Percentiles rank a stretch among this genome's conserved stretches.
Evolutionary conservation across 148 eudicot species (phyloP).

Genomic region (Silene uniflora): DNA sequence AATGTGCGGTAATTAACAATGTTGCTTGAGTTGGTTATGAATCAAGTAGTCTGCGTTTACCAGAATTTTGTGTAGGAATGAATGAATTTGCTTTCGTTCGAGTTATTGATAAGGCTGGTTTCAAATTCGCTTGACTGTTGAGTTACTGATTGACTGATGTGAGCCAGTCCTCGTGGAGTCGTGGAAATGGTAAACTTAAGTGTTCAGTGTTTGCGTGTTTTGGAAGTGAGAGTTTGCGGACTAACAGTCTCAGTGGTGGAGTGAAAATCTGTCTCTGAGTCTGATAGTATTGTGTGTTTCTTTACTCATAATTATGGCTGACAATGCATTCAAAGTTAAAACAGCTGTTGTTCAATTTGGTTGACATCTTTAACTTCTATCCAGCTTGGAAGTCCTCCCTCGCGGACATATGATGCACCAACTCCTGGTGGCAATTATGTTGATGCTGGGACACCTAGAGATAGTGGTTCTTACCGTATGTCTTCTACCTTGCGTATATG

Average conservation of each 20-base stretch:
- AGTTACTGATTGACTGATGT: background rate
- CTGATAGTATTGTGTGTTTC: too few species aligned
- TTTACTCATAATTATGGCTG: background rate
- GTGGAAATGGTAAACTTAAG: background rate
- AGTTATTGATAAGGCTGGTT: background rate
- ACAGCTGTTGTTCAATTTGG: background rate
- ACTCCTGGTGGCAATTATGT: slow-evolving; percentile 77
- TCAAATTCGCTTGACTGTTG: background rate
- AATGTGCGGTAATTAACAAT: background rate
- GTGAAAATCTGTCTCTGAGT: too few species aligned
- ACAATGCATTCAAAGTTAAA: slow-evolving; percentile 4
- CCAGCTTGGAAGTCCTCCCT: slow-evolving; percentile 91
- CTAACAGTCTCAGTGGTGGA: background rate
- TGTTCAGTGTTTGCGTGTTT: background rate
- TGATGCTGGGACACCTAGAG: slow-evolving; percentile 93
- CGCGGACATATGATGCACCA: slow-evolving; percentile 87
- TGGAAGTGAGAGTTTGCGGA: background rate
- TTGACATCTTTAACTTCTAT: slow-evolving; percentile 11
- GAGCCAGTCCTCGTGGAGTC: background rate
- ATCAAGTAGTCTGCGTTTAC: too few species aligned
- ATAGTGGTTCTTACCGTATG: slow-evolving; percentile 70
- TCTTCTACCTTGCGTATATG: slow-evolving; percentile 2
- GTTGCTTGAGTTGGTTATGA: background rate
- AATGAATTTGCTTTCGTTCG: background rate
- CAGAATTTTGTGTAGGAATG: too few species aligned